Conservation (phyloP, 805 yeast species). For the Teunomyces stri region DNA sequence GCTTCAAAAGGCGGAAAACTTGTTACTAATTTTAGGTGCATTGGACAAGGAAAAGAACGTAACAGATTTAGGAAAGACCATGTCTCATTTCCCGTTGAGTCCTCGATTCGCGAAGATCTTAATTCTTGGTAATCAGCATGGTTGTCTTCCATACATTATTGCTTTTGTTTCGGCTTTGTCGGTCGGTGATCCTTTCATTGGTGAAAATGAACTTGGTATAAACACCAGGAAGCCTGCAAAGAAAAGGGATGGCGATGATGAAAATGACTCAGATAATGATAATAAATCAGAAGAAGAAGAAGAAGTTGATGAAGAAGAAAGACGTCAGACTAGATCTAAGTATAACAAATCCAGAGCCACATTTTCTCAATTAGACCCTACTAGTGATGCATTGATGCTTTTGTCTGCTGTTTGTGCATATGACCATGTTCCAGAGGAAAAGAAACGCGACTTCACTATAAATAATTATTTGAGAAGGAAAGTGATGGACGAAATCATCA, state of each 20-base stretch:
- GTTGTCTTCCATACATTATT: constrained; percentile 82
- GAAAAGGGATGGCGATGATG: constrained; percentile 21
- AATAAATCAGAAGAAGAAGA: constrained; percentile 32
- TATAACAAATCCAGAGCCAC: constrained; percentile 57
- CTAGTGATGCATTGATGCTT: constrained; percentile 71
- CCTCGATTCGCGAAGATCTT: constrained; percentile 93
- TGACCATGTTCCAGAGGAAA: constrained; percentile 63
- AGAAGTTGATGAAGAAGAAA: constrained; percentile 32
- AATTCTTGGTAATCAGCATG: constrained; percentile 80
- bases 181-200: constrained; percentile 87
- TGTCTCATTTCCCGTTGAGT: constrained; percentile 89
- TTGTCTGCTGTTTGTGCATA: constrained; percentile 84
- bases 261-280: constrained; percentile 33
- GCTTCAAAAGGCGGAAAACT: constrained; percentile 61
- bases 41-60: constrained; percentile 53
- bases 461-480: constrained; percentile 73
- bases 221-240: constrained; percentile 7
- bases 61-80: constrained; percentile 77
- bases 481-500: constrained; percentile 78
- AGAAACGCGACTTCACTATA: constrained; percentile 48
- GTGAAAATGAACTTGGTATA: constrained; percentile 72
- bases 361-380: constrained; percentile 66
- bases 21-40: constrained; percentile 77
- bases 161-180: constrained; percentile 90
- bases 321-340: constrained; percentile 44